Evolutionary conservation across 2,329 filamentous ascomycete genomes (phyloP).

Genomic region (Fusarium humuli): DNA sequence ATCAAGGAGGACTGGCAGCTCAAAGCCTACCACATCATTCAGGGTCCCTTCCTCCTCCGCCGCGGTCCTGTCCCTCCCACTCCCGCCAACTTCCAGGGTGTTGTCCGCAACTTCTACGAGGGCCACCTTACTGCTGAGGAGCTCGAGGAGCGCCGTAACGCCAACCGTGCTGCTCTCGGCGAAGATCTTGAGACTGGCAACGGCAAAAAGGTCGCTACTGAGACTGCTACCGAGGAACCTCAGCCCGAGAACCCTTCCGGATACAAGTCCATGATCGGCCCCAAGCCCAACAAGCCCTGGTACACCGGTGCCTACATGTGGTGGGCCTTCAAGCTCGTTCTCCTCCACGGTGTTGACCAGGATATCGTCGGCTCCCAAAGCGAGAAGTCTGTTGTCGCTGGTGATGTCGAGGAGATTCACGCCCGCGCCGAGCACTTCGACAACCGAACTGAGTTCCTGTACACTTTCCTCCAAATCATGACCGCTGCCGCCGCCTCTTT

Average conservation of each 20-base stretch:
- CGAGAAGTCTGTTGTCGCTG: constrained; percentile 58
- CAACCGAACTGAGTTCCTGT: constrained; percentile 71
- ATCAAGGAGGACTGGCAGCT: constrained; percentile 71
- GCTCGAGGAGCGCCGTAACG: constrained; percentile 57
- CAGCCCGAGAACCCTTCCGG: constrained; percentile 45
- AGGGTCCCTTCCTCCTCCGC: constrained; percentile 65
- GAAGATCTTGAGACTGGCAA: constrained; percentile 44
- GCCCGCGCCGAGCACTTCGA: constrained; percentile 68
- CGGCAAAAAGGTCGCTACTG: constrained; percentile 43
- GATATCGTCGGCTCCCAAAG: constrained; percentile 55
- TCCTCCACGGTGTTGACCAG: constrained; percentile 62
- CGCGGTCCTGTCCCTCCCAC: constrained; percentile 53
- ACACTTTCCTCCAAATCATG: constrained; percentile 69
- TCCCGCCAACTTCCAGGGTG: constrained; percentile 56
- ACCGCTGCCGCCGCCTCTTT: constrained; percentile 73
- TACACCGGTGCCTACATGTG: constrained; percentile 56
- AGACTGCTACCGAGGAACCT: constrained; percentile 71
- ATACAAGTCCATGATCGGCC: constrained; percentile 53
- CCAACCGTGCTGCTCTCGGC: constrained; percentile 30
- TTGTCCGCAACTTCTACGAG: constrained; percentile 66
- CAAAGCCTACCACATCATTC: constrained; percentile 63
- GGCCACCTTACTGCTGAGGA: constrained; percentile 67
- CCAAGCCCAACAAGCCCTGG: constrained; percentile 58
- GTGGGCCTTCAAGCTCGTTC: constrained; percentile 58
- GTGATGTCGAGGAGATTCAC: constrained; percentile 66